Percentiles rank a stretch among this genome's conserved stretches.
Conservation (phyloP, 179 eudicot genomes). For the Sideroxylon spinosum region DNA sequence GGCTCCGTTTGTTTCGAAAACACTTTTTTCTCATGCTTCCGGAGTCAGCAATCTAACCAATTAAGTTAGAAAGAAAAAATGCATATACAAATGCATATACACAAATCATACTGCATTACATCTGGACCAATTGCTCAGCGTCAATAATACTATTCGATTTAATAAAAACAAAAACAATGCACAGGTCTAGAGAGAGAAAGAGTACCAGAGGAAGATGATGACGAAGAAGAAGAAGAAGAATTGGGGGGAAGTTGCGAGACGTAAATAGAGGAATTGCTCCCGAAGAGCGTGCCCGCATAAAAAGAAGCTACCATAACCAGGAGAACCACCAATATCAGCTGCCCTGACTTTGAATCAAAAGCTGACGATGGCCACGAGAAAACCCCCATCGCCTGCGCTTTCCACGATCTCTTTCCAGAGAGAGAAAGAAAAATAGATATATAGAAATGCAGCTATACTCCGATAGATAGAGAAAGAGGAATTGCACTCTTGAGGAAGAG, state of each 20-base stretch:
- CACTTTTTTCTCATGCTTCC: too few relatives aligned
- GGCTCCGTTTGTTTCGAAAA: too few relatives aligned
- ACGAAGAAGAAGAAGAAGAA: slow-evolving; percentile 11
- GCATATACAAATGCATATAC: background rate
- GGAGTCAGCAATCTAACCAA: too few relatives aligned
- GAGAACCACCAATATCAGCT: slow-evolving; percentile 44
- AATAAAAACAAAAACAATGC: slow-evolving; percentile 2
- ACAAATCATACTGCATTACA: background rate
- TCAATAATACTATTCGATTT: background rate
- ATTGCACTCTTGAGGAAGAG: background rate
- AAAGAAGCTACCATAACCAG: slow-evolving; percentile 64
- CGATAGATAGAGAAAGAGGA: background rate
- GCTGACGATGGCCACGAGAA: slow-evolving; percentile 23
- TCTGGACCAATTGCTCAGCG: background rate
- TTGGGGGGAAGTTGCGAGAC: slow-evolving; percentile 26
- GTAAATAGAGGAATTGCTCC: slow-evolving; percentile 33
- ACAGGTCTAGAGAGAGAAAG: background rate
- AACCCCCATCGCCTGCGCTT: slow-evolving; percentile 21
- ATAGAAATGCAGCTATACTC: too few relatives aligned
- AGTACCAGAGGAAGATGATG: slow-evolving; percentile 35
- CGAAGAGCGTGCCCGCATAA: slow-evolving; percentile 68
- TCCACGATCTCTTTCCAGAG: too few relatives aligned
- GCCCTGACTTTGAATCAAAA: slow-evolving; percentile 58
- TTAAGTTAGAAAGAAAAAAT: too few relatives aligned
- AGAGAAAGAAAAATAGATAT: background rate